Base-by-base conservation (phyloP, 495 filamentous ascomycete genomes). In the Opeltia flavorubescens region DNA sequence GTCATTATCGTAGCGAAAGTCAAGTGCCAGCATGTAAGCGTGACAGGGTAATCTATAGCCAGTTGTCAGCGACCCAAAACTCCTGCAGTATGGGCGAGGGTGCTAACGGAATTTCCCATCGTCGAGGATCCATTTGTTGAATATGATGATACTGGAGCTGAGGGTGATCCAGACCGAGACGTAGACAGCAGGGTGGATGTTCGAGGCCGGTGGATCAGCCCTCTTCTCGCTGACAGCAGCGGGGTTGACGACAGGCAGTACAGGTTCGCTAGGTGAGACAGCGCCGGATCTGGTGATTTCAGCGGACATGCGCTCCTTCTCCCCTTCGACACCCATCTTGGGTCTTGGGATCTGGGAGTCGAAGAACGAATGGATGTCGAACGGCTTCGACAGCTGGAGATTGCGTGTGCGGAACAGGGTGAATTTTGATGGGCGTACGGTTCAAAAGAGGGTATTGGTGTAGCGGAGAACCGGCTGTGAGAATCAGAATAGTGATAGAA, bases 91-190 rank as follows among this genome's bases (percentile, higher is more conserved):
- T 26, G 8, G 5, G 11, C n/a, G 11, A 3, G 26, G 28, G 38
- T 44, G 66, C 85, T 80, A 74, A 91, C 86, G 69, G 72, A 95
- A 98, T 43, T 81, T 69, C 53, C 78, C 74, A 24, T 77, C 84
- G 57, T 84, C 78, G 45, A 96, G 75, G 53, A 98, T 88, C 77
- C 84, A 89, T 77, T 98, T 98, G 81, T 98, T 96, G 81, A 95
- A 98, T 35, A 96, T 68, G 56, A 98, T 98, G 52, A 94, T 86
- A 52, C 78, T 83, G 27, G 89, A 95, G 61, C 87, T 94, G 56
- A 94, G 67, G 46, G 77, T 63, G 53, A 98, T 96, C 91, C 91
- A 98, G 59, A 76, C 65, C 87, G 69, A 72, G 49, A 96, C 87
- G 62, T 96, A 98, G 59, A 94, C 63, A 3, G 84, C 80, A 45